phyloP scores from a whole-genome alignment of 2,329 filamentous ascomycete species.

The Hymenotorrendiella dingleyae region DNA sequence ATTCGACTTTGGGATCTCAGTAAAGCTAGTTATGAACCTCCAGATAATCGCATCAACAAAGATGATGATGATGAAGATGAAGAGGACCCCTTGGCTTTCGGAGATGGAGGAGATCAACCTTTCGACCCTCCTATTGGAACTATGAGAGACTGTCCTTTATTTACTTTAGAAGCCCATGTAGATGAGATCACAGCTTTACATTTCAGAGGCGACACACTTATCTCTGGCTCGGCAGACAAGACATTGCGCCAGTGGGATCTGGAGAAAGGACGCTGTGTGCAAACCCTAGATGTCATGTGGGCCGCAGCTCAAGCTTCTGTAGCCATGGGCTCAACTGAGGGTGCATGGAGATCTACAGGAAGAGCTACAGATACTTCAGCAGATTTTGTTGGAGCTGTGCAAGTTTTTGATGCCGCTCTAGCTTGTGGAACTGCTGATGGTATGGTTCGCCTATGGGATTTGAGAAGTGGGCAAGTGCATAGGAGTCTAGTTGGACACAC shows the following conservation, averaged over 20 bases:
- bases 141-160: slow-evolving; percentile 86
- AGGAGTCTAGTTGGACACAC: slow-evolving; percentile 93
- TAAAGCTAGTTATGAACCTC: slow-evolving; percentile 75
- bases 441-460: slow-evolving; percentile 95
- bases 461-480: slow-evolving; percentile 94
- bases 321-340: slow-evolving; percentile 55
- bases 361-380: slow-evolving; percentile 62
- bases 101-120: slow-evolving; percentile 60
- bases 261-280: slow-evolving; percentile 92
- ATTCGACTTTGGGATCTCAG: slow-evolving; percentile 94
- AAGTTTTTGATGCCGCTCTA: slow-evolving; percentile 92
- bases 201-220: slow-evolving; percentile 81
- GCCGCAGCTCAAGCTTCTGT: slow-evolving; percentile 84
- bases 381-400: slow-evolving; percentile 89
- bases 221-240: slow-evolving; percentile 96
- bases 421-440: slow-evolving; percentile 96
- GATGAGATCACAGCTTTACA: slow-evolving; percentile 92
- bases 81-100: slow-evolving; percentile 66
- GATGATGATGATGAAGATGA: slow-evolving; percentile 52
- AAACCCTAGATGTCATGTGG: slow-evolving; percentile 97
- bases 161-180: slow-evolving; percentile 82
- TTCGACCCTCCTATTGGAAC: slow-evolving; percentile 70
- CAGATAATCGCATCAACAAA: slow-evolving; percentile 43
- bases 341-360: slow-evolving; percentile 64
- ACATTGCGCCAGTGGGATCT: slow-evolving; percentile 97